Base-by-base conservation (phyloP, 2,329 filamentous ascomycete genomes). In the Pseudogymnoascus verrucosus region DNA sequence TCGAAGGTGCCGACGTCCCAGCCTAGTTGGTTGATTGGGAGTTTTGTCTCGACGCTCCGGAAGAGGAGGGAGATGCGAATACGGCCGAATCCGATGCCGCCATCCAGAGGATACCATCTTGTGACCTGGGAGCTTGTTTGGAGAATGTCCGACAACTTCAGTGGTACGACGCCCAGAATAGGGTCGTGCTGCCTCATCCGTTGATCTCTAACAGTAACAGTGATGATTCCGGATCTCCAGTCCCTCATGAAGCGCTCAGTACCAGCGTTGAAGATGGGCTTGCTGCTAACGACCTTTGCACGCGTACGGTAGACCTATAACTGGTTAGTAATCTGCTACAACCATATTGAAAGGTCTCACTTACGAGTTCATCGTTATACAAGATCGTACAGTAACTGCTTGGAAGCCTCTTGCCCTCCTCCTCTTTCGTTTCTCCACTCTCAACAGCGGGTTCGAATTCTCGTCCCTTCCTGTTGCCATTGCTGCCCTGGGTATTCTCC, bases 1-100 rank as follows among this genome's bases (percentile, higher is more conserved):
- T 96, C 89, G 71, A 98, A 96, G 0, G 93, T 96, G 37, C 95
- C 95, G 47, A 98, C 90, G 65, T 97, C 91, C 90, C 93, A 98
- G 8, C 93, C 92, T 4, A 97, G 83, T 75, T 96, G 89, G 42
- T 87, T 79, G 0, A 89, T 89, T n/a, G 93, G 93, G 1, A 98
- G 80, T 54, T 86, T 86, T 62, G 93, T 89, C 74, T 96, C 93
- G 47, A 97, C 85, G 28, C 90, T 93, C 28, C 93, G 88, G 84
- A 97, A 96, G 2, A 98, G 82, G 2, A 98, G 76, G 0, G 91
- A 96, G 68, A 99, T 89, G 42, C 93, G 88, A 65, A 96, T 83
- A 6, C 93, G 89, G 40, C 95, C 95, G 68, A 95, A 98, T 0
- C 95, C 90, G 67, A 98, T 88, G 10, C 95, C 95, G 21, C 93